phyloP scores from a whole-genome alignment of 1,284 basidiomycete genomes.

The Papiliotrema flavescens region DNA sequence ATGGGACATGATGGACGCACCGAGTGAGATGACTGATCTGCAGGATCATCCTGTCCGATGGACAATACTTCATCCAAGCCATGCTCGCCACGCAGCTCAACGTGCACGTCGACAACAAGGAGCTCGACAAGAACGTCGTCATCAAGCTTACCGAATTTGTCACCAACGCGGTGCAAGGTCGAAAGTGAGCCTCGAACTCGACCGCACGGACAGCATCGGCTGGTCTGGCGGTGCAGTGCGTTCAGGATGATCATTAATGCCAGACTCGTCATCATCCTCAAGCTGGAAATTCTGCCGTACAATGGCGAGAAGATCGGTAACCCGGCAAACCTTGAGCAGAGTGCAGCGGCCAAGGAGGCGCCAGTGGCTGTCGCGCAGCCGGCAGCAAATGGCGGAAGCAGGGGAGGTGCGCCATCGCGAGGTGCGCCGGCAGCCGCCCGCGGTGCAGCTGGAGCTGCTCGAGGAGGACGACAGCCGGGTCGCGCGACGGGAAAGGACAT shows the following conservation, averaged over 20 bases:
- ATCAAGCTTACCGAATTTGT: conserved; percentile 73
- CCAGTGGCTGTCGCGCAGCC: conserved; percentile 28
- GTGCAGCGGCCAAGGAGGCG: conserved; percentile 4
- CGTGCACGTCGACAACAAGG: conserved; percentile 64
- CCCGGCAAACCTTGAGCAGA: conserved; percentile 55
- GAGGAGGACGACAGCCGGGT: conserved; percentile 14
- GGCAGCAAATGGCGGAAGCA: conserved; percentile 25
- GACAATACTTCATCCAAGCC: conserved; percentile 75
- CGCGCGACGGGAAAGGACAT: conserved; percentile 22
- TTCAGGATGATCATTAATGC: conserved; percentile 2
- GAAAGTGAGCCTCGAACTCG: conserved; percentile 58
- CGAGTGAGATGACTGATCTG: conserved; percentile 7
- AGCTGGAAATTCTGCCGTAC: conserved; percentile 58
- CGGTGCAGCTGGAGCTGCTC: conserved; percentile 17
- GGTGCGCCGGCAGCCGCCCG: conserved; percentile 9
- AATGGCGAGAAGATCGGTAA: conserved; percentile 69
- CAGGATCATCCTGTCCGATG: conserved; percentile 61
- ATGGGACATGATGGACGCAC: too few species aligned
- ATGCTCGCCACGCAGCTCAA: conserved; percentile 96
- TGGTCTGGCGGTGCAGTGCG: background rate
- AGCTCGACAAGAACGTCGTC: conserved; percentile 68
- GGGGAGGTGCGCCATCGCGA: conserved; percentile 20
- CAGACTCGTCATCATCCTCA: conserved; percentile 82
- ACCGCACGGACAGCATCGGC: background rate
- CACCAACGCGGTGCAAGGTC: conserved; percentile 78